These are phyloP conservation scores for Parasitella parasitica DNA, from an alignment of 371 early-diverging fungal genomes.

Conservation along the genomic window DNA sequence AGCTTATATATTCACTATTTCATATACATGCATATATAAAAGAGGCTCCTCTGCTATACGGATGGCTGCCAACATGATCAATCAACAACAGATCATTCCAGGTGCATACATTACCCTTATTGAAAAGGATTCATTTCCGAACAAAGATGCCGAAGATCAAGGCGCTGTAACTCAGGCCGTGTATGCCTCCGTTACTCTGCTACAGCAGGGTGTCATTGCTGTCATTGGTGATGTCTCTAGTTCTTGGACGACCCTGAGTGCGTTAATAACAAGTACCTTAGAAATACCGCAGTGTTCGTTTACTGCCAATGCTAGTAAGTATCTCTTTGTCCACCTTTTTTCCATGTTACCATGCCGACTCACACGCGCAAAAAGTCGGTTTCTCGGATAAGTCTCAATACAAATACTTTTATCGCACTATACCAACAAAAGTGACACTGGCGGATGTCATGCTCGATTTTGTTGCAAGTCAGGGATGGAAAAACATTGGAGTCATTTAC, in stretches of 20 bases:
- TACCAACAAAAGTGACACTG: slow-evolving; percentile 40
- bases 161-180: slow-evolving; percentile 48
- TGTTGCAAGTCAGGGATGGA: slow-evolving; percentile 36
- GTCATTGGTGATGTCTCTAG: slow-evolving; percentile 55
- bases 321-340: too few species aligned
- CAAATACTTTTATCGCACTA: slow-evolving; percentile 50
- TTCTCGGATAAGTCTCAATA: slow-evolving; percentile 40
- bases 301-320: slow-evolving; percentile 39
- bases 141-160: slow-evolving; percentile 32
- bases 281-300: slow-evolving; percentile 54
- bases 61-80: slow-evolving; percentile 51
- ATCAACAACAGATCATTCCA: slow-evolving; percentile 44
- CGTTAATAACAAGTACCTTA: slow-evolving; percentile 50
- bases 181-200: slow-evolving; percentile 51
- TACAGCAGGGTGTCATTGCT: slow-evolving; percentile 50
- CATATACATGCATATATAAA: neutral
- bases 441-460: slow-evolving; percentile 42
- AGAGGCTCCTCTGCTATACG: slow-evolving; percentile 59
- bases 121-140: slow-evolving; percentile 56
- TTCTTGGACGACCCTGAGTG: slow-evolving; percentile 48
- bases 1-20: too few species aligned
- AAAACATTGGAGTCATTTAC: slow-evolving; percentile 41
- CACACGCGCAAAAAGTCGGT: slow-evolving; percentile 17
- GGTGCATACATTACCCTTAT: slow-evolving; percentile 55
- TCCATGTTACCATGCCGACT: neutral